Evolutionary conservation across 345 rosid genomes (phyloP).

Genomic region (Raphanus raphanistrum): DNA sequence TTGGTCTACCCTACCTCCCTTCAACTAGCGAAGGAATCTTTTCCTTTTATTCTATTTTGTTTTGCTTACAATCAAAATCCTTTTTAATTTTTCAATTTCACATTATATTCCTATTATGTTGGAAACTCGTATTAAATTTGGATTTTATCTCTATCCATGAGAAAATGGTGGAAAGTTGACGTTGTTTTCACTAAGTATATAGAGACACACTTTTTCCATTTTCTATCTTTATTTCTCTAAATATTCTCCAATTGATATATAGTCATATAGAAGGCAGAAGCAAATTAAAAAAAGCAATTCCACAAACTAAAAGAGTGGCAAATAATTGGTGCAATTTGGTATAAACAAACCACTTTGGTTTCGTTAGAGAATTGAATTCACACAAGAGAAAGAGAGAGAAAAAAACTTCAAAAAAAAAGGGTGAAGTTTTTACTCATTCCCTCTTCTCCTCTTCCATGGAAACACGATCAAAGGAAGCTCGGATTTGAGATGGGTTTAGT

Average conservation of each 20-base stretch:
- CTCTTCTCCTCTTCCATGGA: background rate
- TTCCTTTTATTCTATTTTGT: background rate
- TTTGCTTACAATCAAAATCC: background rate
- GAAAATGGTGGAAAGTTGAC: conserved; percentile 18
- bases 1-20: background rate
- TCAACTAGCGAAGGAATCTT: conserved; percentile 29
- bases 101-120: conserved; percentile 2
- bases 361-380: background rate
- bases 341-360: conserved; percentile 8
- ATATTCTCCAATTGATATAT: background rate
- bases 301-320: conserved; percentile 12
- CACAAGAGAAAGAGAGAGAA: background rate
- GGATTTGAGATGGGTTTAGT: background rate
- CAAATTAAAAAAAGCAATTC: conserved; percentile 28
- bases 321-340: conserved; percentile 8
- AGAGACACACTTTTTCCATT: background rate
- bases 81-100: background rate
- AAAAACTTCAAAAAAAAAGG: background rate
- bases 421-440: background rate
- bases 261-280: background rate
- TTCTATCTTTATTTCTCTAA: conserved; percentile 3
- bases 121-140: background rate
- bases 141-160: conserved; percentile 9
- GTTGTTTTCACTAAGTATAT: conserved; percentile 16
- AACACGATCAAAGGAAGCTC: background rate